Evolutionary conservation across 805 yeast genomes (phyloP), one percentile per base, ranked within the genome.

Genomic region (Wickerhamiella hasegawae): DNA sequence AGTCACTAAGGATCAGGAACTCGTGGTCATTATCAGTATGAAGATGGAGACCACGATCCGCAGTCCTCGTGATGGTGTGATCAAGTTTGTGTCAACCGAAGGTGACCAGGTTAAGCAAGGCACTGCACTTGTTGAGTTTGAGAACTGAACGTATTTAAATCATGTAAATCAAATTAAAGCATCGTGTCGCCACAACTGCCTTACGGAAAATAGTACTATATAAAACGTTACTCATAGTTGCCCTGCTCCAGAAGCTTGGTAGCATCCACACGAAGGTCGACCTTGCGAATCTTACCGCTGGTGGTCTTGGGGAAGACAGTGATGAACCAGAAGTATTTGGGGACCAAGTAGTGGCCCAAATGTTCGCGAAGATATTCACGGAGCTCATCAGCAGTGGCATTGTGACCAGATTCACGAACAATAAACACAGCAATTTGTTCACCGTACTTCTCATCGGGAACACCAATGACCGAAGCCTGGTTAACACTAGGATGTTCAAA

Each of bases 41-140:
- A 52, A 52, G 44, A 52, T 52, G 57, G 57, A 52, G 37, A 52
- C 56, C 18, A 49, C 52, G 11, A 46, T 51, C n/a, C 43, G 56
- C 20, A 40, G 47, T 19, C 55, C 56, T 9, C 34, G 39, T 14
- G 52, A 44, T 23, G 53, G 54, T 4, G 42, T 43, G n/a, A 37
- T 51, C 30, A 47, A 48, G 37, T 40, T 48, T 11, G 40, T 51
- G 17, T 46, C 48, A 3, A 48, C 46, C 29, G 45, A 32, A n/a
- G 56, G 56, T 4, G 54, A 48, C 16, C 39, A 51, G 18, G 52
- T 49, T 33, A 51, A 49, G 34, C 55, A 51, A 39, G 56, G 56
- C 17, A 43, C 48, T 11, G 42, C 45, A 4, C 33, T 51, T 30
- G 48, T 51, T 16, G 56, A 51, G 39, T 51, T 51, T 38, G 56